phyloP scores from a whole-genome alignment of 345 rosid genomes.

The Dipteronia dyeriana region DNA sequence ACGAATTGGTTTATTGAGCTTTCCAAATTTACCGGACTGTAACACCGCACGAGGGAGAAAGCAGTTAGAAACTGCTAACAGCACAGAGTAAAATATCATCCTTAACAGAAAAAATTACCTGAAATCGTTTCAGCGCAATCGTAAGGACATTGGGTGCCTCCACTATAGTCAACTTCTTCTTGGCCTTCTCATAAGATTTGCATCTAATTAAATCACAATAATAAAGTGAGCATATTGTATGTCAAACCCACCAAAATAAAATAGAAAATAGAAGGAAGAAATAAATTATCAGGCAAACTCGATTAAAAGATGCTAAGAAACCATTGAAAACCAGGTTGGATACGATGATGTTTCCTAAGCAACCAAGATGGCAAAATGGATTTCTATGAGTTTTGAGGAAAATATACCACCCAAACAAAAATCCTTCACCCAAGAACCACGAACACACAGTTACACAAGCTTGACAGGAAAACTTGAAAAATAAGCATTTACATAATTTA shows the following conservation, averaged over 20 bases:
- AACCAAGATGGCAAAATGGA: not conserved
- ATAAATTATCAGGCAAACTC: not conserved
- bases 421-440: not conserved
- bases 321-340: not conserved
- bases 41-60: conserved; percentile 23
- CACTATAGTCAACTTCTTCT: conserved; percentile 73
- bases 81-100: conserved; percentile 5
- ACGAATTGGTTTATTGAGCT: conserved; percentile 79
- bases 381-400: not conserved
- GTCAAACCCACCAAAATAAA: conserved; percentile 13
- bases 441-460: not conserved
- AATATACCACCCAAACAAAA: not conserved
- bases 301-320: not conserved
- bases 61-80: conserved; percentile 29
- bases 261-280: not conserved
- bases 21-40: conserved; percentile 95
- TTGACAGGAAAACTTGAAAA: not conserved
- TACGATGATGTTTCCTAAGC: conserved; percentile 1
- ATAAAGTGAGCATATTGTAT: not conserved
- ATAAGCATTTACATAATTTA: not conserved
- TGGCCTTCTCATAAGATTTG: conserved; percentile 83
- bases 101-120: conserved; percentile 44
- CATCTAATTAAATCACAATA: conserved; percentile 51
- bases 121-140: conserved; percentile 93
- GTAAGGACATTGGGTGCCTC: conserved; percentile 98